Evolutionary conservation across 768 basidiomycete species (phyloP).

Genomic region (Clathrus columnatus): DNA sequence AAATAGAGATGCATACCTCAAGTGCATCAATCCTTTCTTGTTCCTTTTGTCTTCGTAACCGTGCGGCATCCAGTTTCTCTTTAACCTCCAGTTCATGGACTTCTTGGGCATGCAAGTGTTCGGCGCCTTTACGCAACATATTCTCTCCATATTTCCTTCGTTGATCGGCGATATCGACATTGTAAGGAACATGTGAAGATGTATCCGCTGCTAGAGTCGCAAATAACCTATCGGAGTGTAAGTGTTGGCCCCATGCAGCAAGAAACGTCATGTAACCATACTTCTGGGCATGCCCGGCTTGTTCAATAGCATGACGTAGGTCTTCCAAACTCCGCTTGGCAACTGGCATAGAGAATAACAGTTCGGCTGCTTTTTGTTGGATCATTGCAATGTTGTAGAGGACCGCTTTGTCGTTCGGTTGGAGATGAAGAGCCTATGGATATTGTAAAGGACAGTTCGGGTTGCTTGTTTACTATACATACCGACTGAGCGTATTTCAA

Average conservation of each 20-base stretch:
- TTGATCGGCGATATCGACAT: slow-evolving; percentile 78
- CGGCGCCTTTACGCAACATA: slow-evolving; percentile 73
- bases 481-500: slow-evolving; percentile 78
- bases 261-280: slow-evolving; percentile 25
- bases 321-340: slow-evolving; percentile 77
- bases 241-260: neutral
- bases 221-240: slow-evolving; percentile 52
- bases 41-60: slow-evolving; percentile 74
- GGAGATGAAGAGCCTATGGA: slow-evolving; percentile 68
- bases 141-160: slow-evolving; percentile 84
- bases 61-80: slow-evolving; percentile 67
- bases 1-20: slow-evolving; percentile 43
- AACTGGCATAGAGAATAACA: slow-evolving; percentile 65
- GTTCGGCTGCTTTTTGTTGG: slow-evolving; percentile 90
- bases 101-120: slow-evolving; percentile 65
- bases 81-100: slow-evolving; percentile 64
- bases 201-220: slow-evolving; percentile 71
- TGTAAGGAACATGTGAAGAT: slow-evolving; percentile 68
- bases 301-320: slow-evolving; percentile 65
- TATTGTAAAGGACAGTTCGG: neutral
- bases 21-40: slow-evolving; percentile 51
- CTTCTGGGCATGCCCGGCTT: slow-evolving; percentile 84
- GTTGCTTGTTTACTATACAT: slow-evolving; percentile 16
- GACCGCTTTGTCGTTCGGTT: slow-evolving; percentile 83
- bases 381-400: slow-evolving; percentile 98